Percentiles rank a stretch among this genome's conserved stretches.
Conservation (phyloP, 192 early-diverging fungal species). For the Coemansia sp. region DNA sequence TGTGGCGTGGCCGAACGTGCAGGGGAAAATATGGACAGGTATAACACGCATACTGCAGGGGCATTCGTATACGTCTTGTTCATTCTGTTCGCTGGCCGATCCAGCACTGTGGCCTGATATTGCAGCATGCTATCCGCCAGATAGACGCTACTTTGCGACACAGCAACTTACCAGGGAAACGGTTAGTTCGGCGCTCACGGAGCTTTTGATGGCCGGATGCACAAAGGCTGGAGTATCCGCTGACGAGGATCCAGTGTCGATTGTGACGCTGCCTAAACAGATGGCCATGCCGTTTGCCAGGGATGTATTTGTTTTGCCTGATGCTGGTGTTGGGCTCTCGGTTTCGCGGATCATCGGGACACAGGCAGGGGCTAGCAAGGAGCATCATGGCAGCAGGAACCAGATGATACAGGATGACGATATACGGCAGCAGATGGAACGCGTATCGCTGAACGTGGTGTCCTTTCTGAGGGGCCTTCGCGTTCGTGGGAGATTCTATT, state of each 20-base stretch:
- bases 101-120: constrained; percentile 34
- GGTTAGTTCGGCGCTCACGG: constrained; percentile 9
- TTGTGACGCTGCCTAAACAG: constrained; percentile 13
- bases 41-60: constrained; percentile 11
- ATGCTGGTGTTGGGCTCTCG: constrained; percentile 1
- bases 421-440: constrained; percentile 24
- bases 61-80: constrained; percentile 13
- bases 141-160: background rate
- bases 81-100: constrained; percentile 32
- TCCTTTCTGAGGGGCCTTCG: constrained; percentile 21
- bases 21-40: constrained; percentile 14
- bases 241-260: constrained; percentile 9
- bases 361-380: background rate
- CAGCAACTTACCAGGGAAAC: constrained; percentile 12
- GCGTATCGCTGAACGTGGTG: constrained; percentile 28
- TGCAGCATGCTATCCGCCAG: constrained; percentile 18
- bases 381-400: background rate
- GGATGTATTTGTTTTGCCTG: constrained; percentile 28
- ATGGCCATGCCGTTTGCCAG: constrained; percentile 14
- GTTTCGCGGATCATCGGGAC: background rate
- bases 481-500: constrained; percentile 36
- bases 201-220: constrained; percentile 8
- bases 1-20: constrained; percentile 22
- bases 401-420: background rate
- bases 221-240: background rate